phyloP scores from a whole-genome alignment of 78 protist genomes.

The Capsaspora owczarzaki region DNA sequence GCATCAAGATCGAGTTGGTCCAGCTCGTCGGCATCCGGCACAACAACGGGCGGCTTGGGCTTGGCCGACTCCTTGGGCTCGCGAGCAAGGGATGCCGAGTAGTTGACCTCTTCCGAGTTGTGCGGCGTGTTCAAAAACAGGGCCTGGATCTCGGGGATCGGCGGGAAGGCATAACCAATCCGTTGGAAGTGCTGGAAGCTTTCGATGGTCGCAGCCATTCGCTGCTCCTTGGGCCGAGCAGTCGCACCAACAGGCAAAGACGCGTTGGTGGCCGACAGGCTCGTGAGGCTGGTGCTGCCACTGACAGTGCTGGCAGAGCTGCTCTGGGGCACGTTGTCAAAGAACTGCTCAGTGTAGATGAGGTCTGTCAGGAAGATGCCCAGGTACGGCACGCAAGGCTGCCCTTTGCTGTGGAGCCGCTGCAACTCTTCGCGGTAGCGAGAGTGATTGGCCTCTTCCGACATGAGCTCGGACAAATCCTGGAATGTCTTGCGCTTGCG shows the following conservation, averaged over 20 bases:
- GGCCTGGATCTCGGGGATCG: not conserved
- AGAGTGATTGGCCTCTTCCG: not conserved
- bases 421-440: not conserved
- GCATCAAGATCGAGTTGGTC: no score
- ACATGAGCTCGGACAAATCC: constrained; percentile 4
- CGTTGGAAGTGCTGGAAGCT: not conserved
- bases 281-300: no score
- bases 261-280: not conserved
- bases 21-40: not conserved
- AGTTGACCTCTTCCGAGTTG: not conserved
- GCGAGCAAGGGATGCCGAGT: constrained; percentile 1
- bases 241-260: no score
- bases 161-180: not conserved
- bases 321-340: no score
- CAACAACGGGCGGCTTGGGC: no score
- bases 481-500: not conserved
- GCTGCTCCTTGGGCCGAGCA: not conserved
- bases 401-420: not conserved
- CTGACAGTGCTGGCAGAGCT: not conserved
- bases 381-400: constrained; percentile 13
- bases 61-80: constrained; percentile 5
- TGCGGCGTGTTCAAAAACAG: not conserved
- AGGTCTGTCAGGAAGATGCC: constrained; percentile 3
- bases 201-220: not conserved
- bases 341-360: not conserved